Conservation (phyloP, 2,329 filamentous ascomycete species). For the Aphanoascus verrucosus region DNA sequence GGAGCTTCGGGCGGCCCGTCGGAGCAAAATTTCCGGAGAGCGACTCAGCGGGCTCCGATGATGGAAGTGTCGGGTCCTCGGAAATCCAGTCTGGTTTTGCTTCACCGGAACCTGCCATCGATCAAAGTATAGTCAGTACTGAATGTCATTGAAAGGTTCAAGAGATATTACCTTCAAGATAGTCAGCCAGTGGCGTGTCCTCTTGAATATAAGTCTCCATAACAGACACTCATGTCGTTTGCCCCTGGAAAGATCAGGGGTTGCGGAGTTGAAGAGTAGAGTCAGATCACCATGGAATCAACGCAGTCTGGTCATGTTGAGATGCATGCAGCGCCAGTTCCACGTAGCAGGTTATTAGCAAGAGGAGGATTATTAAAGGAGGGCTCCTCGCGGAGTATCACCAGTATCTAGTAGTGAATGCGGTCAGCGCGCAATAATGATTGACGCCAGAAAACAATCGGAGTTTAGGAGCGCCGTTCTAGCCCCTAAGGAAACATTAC, state of each 20-base stretch:
- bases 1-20: slow-evolving; percentile 40
- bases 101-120: slow-evolving; percentile 28
- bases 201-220: slow-evolving; percentile 87
- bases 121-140: background rate
- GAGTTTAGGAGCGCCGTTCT: no score
- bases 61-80: slow-evolving; percentile 20
- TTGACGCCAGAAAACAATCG: no score
- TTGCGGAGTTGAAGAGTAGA: background rate
- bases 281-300: background rate
- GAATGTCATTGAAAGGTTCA: background rate
- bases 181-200: slow-evolving; percentile 77
- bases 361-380: no score
- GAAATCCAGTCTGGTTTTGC: slow-evolving; percentile 32
- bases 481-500: no score
- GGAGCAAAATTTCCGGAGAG: slow-evolving; percentile 37
- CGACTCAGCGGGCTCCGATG: slow-evolving; percentile 15
- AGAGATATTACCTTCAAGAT: slow-evolving; percentile 64
- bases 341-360: no score
- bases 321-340: no score
- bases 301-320: no score
- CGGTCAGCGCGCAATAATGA: no score
- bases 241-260: background rate
- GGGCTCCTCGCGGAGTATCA: no score
- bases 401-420: no score
- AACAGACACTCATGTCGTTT: slow-evolving; percentile 20